Evolutionary conservation across 305 asterid species (phyloP), one percentile per base, ranked within the genome.

Genomic region (Solanum chacoense): DNA sequence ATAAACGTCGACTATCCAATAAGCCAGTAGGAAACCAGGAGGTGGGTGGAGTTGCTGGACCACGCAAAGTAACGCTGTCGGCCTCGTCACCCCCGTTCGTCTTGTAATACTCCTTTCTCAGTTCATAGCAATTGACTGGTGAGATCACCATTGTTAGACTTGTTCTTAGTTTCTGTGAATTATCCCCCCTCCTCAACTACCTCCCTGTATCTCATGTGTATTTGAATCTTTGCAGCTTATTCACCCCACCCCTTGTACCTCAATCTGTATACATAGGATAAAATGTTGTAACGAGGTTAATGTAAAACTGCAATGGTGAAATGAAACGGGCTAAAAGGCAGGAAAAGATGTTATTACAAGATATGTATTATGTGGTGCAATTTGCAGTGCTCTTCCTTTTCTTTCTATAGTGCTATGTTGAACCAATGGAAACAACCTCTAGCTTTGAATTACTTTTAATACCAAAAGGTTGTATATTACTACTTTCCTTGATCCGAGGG

Each of bases 1-100:
- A 97, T 91, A 96, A 95, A 85, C 96, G 99, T 6, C 94, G 99
- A 4, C 88, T 97, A 90, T 90, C 97, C 14, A 95, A 88, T 69
- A 95, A 94, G 88, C 94, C 96, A 14, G 94, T 86, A 26, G 92
- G 90, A 65, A 85, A 92, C 22, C 93, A 89, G 80, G 96, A 94
- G 86, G 87, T 71, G 8, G 12, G 24, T 29, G 72, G 63, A 40
- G 59, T 12, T n/a, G 59, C 32, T 32, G 45, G 13, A 24, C 50
- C 75, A 29, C 83, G 42, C 72, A 50, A 74, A 86, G 67, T n/a
- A 71, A 38, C 76, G 7, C 35, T 71, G 78, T 86, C 88, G 2
- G 83, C 78, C 40, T 37, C 90, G 9, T 85, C 92, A 36, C 87
- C 90, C 28, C 89, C 86, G 63, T 91, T 85, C 85, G 92, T 92